A percentile compares a stretch with the other conserved stretches of the same genome.
phyloP scores from a whole-genome alignment of 129 eudicot species.

The Centaurea solstitialis region DNA sequence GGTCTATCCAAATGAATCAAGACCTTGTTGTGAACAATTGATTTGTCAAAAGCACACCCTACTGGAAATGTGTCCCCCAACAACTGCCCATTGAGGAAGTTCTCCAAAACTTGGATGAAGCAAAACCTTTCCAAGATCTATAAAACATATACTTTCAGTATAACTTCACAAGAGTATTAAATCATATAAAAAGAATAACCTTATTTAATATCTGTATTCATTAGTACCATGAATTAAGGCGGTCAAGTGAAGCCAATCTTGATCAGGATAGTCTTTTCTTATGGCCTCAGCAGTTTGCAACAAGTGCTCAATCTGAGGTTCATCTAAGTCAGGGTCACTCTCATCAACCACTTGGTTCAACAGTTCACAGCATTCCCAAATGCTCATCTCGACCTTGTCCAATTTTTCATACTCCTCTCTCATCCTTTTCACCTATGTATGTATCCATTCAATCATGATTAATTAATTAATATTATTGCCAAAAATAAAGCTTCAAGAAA shows the following conservation, averaged over 20 bases:
- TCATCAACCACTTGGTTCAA: constrained; percentile 72
- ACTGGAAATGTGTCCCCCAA: constrained; percentile 91
- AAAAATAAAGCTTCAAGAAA: not conserved
- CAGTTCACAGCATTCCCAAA: constrained; percentile 91
- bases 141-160: not conserved
- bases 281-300: constrained; percentile 81
- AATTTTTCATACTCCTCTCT: constrained; percentile 61
- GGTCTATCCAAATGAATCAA: not conserved
- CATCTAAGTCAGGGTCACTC: constrained; percentile 89
- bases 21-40: constrained; percentile 89
- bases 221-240: constrained; percentile 64
- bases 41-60: constrained; percentile 82
- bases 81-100: constrained; percentile 99
- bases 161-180: not conserved
- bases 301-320: constrained; percentile 83
- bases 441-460: not conserved
- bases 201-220: not conserved
- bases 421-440: constrained; percentile 67
- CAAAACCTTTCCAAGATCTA: constrained; percentile 89
- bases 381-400: constrained; percentile 75
- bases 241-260: constrained; percentile 83
- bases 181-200: not conserved
- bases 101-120: constrained; percentile 75
- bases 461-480: not conserved
- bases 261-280: constrained; percentile 68